Evolutionary conservation across 2,329 filamentous ascomycete species (phyloP), one percentile per base, ranked within the genome.

Genomic region (Alternaria triticina): DNA sequence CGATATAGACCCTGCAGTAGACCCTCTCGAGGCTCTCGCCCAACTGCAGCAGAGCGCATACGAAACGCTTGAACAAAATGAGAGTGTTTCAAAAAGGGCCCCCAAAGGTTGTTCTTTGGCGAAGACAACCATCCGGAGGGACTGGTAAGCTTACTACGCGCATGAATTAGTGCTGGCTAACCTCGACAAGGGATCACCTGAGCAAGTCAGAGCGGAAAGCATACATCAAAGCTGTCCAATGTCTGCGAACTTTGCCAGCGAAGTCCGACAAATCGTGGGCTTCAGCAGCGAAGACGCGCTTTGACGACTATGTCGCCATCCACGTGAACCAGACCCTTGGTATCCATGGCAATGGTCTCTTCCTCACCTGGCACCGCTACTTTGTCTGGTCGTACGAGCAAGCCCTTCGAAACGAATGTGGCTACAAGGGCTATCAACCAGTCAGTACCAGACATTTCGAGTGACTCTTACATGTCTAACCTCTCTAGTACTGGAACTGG

Each of bases 351-450:
- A 60, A 55, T 13, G 57, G 57, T 23, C 28, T 40, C 11, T 60
- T 60, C 15, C 57, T 60, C 11, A 55, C 57, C 5, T 59, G 57
- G 49, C 57, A 59, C 13, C 50, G 57, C 49, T 59, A 59, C 22
- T 59, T 59, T 25, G 57, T 59, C 11, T 54, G 50, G 57, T 28
- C 50, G 1, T 59, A 59, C n/a, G 57, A 59, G 43, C 50, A 59
- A 40, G 57, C 57, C 36, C 57, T 59, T 4, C 49, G 57, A 47
- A 27, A 59, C 17, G 57, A 59, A 23, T 59, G 57, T 22, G 57
- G 57, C 4, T 59, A 59, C 28, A 46, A 55, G 27, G 57, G 57
- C n/a, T 59, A 59, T 12, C 57, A 59, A 40, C 57, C 57, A 9
- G 57, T 59, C 15, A 59, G 57, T 59, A 15, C 15, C 22, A 12